Base-by-base conservation (phyloP, 768 basidiomycete genomes). In the Sporobolomyces roseus region DNA sequence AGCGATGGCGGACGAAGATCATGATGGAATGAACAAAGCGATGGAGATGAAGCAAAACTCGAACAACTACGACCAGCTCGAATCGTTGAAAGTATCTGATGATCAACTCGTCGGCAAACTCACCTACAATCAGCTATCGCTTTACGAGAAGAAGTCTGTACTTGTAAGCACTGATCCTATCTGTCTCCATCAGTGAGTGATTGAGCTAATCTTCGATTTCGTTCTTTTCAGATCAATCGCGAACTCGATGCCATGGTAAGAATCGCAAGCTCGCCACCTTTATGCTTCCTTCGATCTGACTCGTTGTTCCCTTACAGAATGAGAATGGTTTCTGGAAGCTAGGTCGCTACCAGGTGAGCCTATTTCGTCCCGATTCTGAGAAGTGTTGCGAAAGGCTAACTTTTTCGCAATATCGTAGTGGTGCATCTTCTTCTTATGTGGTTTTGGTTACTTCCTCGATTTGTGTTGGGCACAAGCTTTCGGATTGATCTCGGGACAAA, bases 391-490 rank as follows among this genome's bases (percentile, higher is more conserved):
- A 23, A 21, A 13, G 48, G 25, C 17, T 27, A 9, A 8, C 25
- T 2, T 30, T 50, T 13, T 14, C 21, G 29, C 46, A 64, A 54
- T n/a, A n/a, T n/a, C n/a, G n/a, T n/a, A n/a, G 21, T 46, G 45
- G 45, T 46, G 12, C 23, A 23, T 46, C 21, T 46, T 46, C 21
- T 46, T 46, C 21, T 74, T 80, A n/a, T 77, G 76, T 61, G 79
- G 78, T 10, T 79, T 79, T 58, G 79, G 79, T 0, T 80, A 79
- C 61, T 76, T 77, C 52, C 70, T 80, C 52, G 79, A 80, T 59
- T 73, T 80, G 7, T 71, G 73, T 19, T 80, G 76, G 75, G 76
- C 78, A 1, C 76, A 78, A 45, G 74, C 75, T 14, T 75, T 78
- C 30, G 78, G 78, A 21, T 69, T 80, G 3, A 70, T 78, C 52